Conservation (phyloP, 2,329 filamentous ascomycete genomes). For the Colletotrichum melonis region DNA sequence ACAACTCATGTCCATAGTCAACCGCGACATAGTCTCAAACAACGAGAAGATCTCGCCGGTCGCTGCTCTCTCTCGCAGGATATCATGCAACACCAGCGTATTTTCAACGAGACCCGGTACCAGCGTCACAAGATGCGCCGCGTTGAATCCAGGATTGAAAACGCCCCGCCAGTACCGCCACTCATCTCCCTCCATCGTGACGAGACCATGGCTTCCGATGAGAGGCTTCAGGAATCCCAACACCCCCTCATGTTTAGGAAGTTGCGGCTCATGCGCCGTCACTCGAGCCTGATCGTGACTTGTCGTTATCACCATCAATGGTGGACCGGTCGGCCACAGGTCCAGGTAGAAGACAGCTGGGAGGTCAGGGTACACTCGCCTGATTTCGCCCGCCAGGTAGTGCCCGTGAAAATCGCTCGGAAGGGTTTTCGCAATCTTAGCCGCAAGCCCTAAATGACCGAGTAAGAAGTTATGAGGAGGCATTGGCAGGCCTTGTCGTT, state of each 20-base stretch:
- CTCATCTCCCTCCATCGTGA: conserved; percentile 43
- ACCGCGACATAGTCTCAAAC: conserved; percentile 47
- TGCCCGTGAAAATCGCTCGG: conserved; percentile 5
- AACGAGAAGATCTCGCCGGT: conserved; percentile 39
- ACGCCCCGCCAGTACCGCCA: conserved; percentile 44
- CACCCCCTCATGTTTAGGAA: conserved; percentile 43
- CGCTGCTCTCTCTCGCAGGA: neutral
- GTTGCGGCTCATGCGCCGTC: conserved; percentile 38
- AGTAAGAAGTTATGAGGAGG: neutral
- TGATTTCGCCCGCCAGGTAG: neutral
- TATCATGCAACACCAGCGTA: conserved; percentile 44
- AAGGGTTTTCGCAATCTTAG: neutral
- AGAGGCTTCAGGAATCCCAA: conserved; percentile 44
- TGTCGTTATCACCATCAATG: conserved; percentile 33
- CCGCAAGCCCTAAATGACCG: neutral
- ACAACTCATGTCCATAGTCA: conserved; percentile 54
- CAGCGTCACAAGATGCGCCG: conserved; percentile 46
- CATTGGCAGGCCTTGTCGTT: neutral
- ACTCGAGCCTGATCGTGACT: conserved; percentile 16
- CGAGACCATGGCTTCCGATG: conserved; percentile 45
- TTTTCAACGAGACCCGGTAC: conserved; percentile 51
- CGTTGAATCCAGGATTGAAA: conserved; percentile 50
- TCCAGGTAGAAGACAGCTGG: conserved; percentile 39
- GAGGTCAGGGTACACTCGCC: neutral
- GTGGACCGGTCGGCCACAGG: conserved; percentile 41